Base-by-base conservation (phyloP, 2,329 filamentous ascomycete genomes). In the Teratosphaeria destructans region DNA sequence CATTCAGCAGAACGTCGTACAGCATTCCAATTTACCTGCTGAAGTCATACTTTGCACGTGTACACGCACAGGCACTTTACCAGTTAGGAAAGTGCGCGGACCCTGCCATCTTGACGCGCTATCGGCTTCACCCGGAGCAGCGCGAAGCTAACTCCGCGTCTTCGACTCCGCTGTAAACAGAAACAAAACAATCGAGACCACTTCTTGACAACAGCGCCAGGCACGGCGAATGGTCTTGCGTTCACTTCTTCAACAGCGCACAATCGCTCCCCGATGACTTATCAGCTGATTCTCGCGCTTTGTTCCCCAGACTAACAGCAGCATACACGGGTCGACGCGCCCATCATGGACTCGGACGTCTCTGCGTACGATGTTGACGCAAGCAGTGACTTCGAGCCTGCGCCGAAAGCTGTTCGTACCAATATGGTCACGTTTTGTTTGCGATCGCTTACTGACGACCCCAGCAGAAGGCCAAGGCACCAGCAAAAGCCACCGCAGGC, bases 351-450 rank as follows among this genome's bases (percentile, higher is more conserved):
- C 23, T 68, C 72, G 66, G 73, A 75, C 54, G 66, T 60, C 16
- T 76, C 74, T 5, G 69, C 70, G 60, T 77, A 75, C 65, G 75
- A 77, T 56, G 71, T 76, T 19, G 76, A 75, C 63, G 76, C 64
- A 27, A 76, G 75, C 65, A 69, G 66, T 57, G 76, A 78, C 66
- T 78, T 77, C 58, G 75, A 72, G 65, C 68, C 68, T 34, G 64
- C 54, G 52, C 55, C 63, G 16, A 72, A 71, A 60, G 53, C 65
- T 6, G 71, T 71, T 64, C 43, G 37, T n/a, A 52, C 7, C 47
- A 26, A 10, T 7, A n/a, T 26, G 27, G 47, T 52, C 37, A 55
- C 32, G 35, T 37, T 56, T 29, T 29, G 14, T 12, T 16, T 5
- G 43, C 43, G 16, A 49, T n/a, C 10, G 12, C n/a, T 16, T 27